phyloP scores from a whole-genome alignment of 1,284 basidiomycete genomes.

The Rugosomyces carneus region DNA sequence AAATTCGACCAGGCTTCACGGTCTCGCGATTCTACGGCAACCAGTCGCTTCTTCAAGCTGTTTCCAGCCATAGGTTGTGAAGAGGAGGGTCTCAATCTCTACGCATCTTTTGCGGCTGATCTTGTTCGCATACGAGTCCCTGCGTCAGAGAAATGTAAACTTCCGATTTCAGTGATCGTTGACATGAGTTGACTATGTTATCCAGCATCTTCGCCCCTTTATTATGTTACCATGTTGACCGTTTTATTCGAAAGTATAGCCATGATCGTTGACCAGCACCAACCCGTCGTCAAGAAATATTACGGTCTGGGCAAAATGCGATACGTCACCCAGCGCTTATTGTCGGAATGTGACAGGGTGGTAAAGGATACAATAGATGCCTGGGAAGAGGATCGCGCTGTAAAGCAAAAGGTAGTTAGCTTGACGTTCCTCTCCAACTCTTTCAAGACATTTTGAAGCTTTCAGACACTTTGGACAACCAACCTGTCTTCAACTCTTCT shows the following conservation, averaged over 20 bases:
- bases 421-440: neutral
- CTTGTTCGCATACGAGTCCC: constrained; percentile 79
- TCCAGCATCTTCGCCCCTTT: constrained; percentile 80
- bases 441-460: constrained; percentile 31
- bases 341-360: constrained; percentile 85
- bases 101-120: constrained; percentile 89
- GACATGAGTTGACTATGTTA: neutral
- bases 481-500: constrained; percentile 35
- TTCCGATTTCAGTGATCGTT: constrained; percentile 9
- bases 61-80: constrained; percentile 93
- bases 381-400: constrained; percentile 86
- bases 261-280: constrained; percentile 94
- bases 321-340: constrained; percentile 69
- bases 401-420: constrained; percentile 59
- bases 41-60: constrained; percentile 93
- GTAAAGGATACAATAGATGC: constrained; percentile 71
- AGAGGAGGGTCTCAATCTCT: constrained; percentile 89
- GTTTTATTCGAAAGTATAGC: constrained; percentile 94
- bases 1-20: constrained; percentile 79
- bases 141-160: constrained; percentile 77
- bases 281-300: constrained; percentile 96
- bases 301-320: constrained; percentile 87
- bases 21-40: constrained; percentile 78
- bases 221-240: constrained; percentile 84
- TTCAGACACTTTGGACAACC: constrained; percentile 38